Conservation (phyloP, 352 stramenopile species). For the Albugo candida region DNA sequence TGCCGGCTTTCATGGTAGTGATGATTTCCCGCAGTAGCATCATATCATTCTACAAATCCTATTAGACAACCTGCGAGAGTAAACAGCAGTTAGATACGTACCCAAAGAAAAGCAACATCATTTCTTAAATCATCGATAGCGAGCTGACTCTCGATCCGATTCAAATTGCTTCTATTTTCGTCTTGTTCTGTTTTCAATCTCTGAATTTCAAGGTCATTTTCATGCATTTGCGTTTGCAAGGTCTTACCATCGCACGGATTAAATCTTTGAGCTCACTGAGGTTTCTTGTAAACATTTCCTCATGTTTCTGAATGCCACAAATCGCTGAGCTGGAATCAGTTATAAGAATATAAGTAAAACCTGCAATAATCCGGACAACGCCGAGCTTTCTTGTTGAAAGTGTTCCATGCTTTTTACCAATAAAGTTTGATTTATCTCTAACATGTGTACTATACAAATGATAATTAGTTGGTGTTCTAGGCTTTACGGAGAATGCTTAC, state of each 20-base stretch:
- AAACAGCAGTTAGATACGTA: neutral
- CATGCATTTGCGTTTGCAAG: too few relatives aligned
- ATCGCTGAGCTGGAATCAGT: too few relatives aligned
- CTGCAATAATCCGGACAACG: too few relatives aligned
- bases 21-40: conserved; percentile 61
- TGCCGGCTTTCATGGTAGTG: conserved; percentile 72
- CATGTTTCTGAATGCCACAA: too few relatives aligned
- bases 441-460: conserved; percentile 27
- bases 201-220: too few relatives aligned
- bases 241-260: too few relatives aligned
- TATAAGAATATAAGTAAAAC: too few relatives aligned
- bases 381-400: conserved; percentile 9
- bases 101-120: conserved; percentile 13
- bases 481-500: conserved; percentile 11
- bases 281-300: too few relatives aligned
- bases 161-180: too few relatives aligned
- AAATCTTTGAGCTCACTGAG: too few relatives aligned
- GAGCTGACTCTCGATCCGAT: neutral
- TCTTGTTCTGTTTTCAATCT: too few relatives aligned
- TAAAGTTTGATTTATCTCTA: conserved; percentile 45
- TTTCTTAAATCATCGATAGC: conserved; percentile 10
- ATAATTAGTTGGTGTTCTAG: neutral
- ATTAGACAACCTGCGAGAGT: neutral
- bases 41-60: conserved; percentile 36
- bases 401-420: conserved; percentile 37